phyloP scores from a whole-genome alignment of 768 basidiomycete genomes.

The Podaxis sp. region DNA sequence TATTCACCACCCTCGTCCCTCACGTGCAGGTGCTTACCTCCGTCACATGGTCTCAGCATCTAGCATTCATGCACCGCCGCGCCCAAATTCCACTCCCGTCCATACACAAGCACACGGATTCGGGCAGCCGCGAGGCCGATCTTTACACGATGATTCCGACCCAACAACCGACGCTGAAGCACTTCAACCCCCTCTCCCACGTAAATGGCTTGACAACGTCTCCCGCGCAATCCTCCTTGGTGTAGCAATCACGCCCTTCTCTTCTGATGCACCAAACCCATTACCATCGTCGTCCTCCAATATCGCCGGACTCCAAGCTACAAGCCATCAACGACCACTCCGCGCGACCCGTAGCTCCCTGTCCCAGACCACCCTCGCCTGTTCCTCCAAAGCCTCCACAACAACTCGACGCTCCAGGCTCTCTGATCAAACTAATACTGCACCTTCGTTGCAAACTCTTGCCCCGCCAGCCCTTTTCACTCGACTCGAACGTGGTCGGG shows the following conservation, averaged over 20 bases:
- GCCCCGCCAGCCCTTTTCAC: constrained; percentile 39
- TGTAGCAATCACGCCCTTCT: constrained; percentile 24
- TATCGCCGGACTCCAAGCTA: not conserved
- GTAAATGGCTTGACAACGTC: constrained; percentile 73
- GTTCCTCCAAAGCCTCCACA: constrained; percentile 15
- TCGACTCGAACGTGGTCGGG: constrained; percentile 34
- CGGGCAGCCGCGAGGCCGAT: constrained; percentile 19
- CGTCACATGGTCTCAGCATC: constrained; percentile 71
- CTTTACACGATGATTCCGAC: constrained; percentile 32
- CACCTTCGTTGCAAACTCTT: not conserved
- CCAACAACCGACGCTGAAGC: constrained; percentile 15
- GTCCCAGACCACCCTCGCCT: constrained; percentile 31
- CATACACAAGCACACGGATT: constrained; percentile 7
- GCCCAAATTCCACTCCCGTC: constrained; percentile 33
- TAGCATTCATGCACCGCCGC: constrained; percentile 32
- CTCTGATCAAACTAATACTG: constrained; percentile 36
- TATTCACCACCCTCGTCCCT: constrained; percentile 39
- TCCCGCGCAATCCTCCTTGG: constrained; percentile 63
- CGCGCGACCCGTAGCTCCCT: constrained; percentile 40
- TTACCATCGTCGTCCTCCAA: not conserved
- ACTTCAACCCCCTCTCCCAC: constrained; percentile 54
- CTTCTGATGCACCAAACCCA: constrained; percentile 1
- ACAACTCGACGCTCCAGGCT: constrained; percentile 25
- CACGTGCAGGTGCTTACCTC: constrained; percentile 65
- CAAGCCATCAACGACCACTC: constrained; percentile 21